A percentile compares a stretch with the other conserved stretches of the same genome.
Conservation (phyloP, 1,284 basidiomycete species). For the Gymnopus androsaceus region DNA sequence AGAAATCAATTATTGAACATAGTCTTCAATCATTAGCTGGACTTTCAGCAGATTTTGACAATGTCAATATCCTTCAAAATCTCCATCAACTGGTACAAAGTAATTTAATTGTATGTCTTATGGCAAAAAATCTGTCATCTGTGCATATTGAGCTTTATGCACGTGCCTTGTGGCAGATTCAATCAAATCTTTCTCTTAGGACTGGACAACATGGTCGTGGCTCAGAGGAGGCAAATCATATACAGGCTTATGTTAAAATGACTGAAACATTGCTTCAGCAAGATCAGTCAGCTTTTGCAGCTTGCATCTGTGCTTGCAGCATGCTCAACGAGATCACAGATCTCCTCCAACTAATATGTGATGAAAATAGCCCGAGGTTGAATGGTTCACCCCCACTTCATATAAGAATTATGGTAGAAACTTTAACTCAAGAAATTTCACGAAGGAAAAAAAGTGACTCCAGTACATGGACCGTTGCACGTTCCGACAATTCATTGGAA, state of each 20-base stretch:
- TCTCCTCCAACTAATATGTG: not conserved
- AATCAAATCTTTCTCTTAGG: not conserved
- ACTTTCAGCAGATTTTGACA: not conserved
- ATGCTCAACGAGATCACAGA: not conserved
- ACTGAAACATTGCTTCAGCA: not conserved
- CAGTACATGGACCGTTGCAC: not conserved
- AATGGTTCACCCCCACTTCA: not conserved
- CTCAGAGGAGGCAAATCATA: not conserved
- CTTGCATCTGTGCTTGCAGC: not conserved
- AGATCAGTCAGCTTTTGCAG: not conserved
- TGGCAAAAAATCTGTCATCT: not conserved
- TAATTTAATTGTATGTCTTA: not conserved
- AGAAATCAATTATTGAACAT: not conserved
- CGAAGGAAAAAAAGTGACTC: slow-evolving; percentile 3
- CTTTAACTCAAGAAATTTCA: not conserved
- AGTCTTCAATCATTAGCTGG: not conserved
- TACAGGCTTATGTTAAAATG: not conserved
- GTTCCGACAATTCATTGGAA: slow-evolving; percentile 2
- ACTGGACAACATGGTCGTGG: not conserved
- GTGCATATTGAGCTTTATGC: not conserved
- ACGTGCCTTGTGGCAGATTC: not conserved
- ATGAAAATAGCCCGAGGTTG: too few relatives aligned
- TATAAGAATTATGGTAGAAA: not conserved
- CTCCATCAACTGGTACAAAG: not conserved
- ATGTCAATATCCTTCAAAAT: not conserved